Evolutionary conservation across 495 filamentous ascomycete genomes (phyloP).

Genomic region (Friedmanniomyces endolithicus): DNA sequence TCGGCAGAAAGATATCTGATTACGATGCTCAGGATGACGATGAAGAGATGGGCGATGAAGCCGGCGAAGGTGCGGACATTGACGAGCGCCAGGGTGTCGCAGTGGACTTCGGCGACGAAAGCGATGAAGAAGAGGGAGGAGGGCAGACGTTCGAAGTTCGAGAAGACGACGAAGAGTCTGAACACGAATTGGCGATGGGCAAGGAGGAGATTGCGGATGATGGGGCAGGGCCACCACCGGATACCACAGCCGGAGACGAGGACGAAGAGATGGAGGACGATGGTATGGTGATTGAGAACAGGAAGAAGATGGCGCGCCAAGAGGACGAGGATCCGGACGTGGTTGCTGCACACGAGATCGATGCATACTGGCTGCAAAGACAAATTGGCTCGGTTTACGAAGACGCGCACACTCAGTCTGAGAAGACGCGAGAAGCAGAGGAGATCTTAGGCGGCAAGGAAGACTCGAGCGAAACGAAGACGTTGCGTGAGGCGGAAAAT

Average conservation of each 20-base stretch:
- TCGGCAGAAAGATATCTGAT: conserved; percentile 98
- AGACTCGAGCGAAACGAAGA: conserved; percentile 67
- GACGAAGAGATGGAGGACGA: conserved; percentile 35
- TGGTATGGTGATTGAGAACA: conserved; percentile 64
- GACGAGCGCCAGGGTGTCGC: conserved; percentile 94
- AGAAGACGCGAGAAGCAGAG: conserved; percentile 70
- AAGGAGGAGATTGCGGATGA: conserved; percentile 37
- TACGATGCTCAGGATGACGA: conserved; percentile 97
- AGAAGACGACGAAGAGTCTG: conserved; percentile 59
- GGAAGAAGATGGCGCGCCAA: conserved; percentile 31
- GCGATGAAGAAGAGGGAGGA: conserved; percentile 81
- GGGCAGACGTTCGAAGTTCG: conserved; percentile 64
- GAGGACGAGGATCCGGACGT: conserved; percentile 44
- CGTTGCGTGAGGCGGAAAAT: conserved; percentile 88
- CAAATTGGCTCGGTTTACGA: conserved; percentile 78
- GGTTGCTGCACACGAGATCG: conserved; percentile 74
- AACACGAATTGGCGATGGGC: conserved; percentile 42
- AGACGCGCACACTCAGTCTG: conserved; percentile 81
- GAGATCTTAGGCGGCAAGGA: conserved; percentile 63
- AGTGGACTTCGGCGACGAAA: conserved; percentile 88
- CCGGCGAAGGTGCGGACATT: conserved; percentile 47
- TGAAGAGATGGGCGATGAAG: conserved; percentile 61
- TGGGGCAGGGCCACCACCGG: conserved; percentile 41
- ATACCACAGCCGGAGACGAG: conserved; percentile 37
- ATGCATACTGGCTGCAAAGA: conserved; percentile 93